Conservation (phyloP, 2,329 filamentous ascomycete genomes). For the Fusarium sp. region DNA sequence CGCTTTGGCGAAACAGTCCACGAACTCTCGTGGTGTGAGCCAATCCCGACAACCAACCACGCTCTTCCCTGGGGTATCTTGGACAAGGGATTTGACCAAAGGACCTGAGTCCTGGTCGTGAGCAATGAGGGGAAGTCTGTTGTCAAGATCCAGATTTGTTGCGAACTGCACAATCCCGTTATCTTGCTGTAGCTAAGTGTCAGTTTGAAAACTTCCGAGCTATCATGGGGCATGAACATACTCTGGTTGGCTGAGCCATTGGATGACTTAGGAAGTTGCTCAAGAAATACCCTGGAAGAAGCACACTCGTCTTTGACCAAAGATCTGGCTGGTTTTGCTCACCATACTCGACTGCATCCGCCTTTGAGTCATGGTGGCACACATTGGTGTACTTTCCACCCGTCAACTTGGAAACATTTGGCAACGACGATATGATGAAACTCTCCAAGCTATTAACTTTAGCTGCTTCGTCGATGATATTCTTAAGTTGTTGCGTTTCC, state of each 20-base stretch:
- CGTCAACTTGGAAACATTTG: not conserved
- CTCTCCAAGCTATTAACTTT: not conserved
- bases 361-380: conserved; percentile 13
- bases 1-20: too few relatives aligned
- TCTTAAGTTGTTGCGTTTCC: conserved; percentile 16
- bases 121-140: conserved; percentile 11
- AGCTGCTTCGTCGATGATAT: conserved; percentile 11
- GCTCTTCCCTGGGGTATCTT: not conserved
- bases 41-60: too few relatives aligned
- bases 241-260: conserved; percentile 16
- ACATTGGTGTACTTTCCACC: conserved; percentile 10
- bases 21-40: too few relatives aligned
- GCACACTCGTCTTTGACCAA: conserved; percentile 18
- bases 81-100: conserved; percentile 1
- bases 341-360: conserved; percentile 7
- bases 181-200: not conserved
- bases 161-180: conserved; percentile 7
- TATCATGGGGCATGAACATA: not conserved
- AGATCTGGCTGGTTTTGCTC: not conserved
- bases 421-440: conserved; percentile 16
- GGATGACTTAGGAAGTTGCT: conserved; percentile 10
- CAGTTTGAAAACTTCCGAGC: conserved; percentile 3
- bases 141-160: conserved; percentile 7
- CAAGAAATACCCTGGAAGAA: conserved; percentile 5
- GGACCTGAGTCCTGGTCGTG: conserved; percentile 12